phyloP scores from a whole-genome alignment of 495 filamentous ascomycete genomes.

The Penicillium waksmanii region DNA sequence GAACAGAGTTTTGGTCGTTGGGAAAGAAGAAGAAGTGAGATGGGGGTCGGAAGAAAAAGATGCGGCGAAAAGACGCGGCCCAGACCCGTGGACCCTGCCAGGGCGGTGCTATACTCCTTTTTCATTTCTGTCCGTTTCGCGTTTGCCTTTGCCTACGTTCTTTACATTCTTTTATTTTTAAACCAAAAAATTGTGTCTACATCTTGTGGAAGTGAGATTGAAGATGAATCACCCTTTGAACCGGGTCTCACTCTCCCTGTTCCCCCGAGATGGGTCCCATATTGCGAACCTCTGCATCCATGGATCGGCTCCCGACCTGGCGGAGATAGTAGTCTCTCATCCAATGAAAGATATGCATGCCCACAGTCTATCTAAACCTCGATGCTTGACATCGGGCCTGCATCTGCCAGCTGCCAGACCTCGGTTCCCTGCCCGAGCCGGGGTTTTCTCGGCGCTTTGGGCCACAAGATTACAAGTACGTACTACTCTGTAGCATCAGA shows the following conservation, averaged over 20 bases:
- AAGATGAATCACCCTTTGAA: too few relatives aligned
- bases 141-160: neutral
- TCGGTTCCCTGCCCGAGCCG: constrained; percentile 2
- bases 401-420: constrained; percentile 1
- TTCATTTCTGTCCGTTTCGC: neutral
- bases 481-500: too few relatives aligned
- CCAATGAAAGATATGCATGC: constrained; percentile 6
- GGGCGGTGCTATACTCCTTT: constrained; percentile 9
- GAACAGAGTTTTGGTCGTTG: constrained; percentile 7
- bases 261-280: too few relatives aligned
- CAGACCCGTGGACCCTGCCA: constrained; percentile 25
- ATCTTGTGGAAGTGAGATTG: too few relatives aligned
- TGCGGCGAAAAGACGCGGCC: constrained; percentile 25
- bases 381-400: constrained; percentile 7
- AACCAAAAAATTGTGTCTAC: too few relatives aligned
- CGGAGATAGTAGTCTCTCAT: constrained; percentile 13
- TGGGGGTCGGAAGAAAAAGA: constrained; percentile 14
- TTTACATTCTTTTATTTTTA: neutral
- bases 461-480: neutral
- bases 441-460: constrained; percentile 2
- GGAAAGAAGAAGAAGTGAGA: constrained; percentile 9
- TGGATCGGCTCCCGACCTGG: constrained; percentile 11
- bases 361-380: constrained; percentile 19
- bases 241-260: too few relatives aligned
- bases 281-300: constrained; percentile 6